A percentile compares a stretch with the other conserved stretches of the same genome.
These are phyloP conservation scores for Cladochytrium replicatum DNA, from an alignment of 192 early-diverging fungal genomes.

Conservation along the genomic window DNA sequence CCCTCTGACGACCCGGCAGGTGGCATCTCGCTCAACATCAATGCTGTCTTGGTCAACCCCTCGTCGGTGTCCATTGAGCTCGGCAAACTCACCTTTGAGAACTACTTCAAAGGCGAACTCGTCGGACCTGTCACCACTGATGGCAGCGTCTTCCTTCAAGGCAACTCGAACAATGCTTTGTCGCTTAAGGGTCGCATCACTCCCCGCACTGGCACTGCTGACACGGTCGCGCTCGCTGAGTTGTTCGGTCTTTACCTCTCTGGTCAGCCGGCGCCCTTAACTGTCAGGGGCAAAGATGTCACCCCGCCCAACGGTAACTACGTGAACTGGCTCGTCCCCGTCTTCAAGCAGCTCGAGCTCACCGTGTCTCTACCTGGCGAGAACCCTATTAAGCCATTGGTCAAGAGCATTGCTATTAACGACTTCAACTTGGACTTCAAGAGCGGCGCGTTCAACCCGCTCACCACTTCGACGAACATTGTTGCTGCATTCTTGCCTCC, in stretches of 20 bases:
- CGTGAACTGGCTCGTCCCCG: too few species aligned
- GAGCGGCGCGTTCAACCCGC: slow-evolving; percentile 1
- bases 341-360: too few species aligned
- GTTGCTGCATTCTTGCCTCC: slow-evolving; percentile 3
- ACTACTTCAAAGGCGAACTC: slow-evolving; percentile 27
- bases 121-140: slow-evolving; percentile 39
- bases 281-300: too few species aligned
- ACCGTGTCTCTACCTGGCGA: too few species aligned
- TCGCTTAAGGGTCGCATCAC: too few species aligned
- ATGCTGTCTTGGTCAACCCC: slow-evolving; percentile 42
- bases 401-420: too few species aligned
- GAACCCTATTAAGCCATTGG: too few species aligned
- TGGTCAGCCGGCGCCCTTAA: too few species aligned
- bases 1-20: slow-evolving; percentile 41
- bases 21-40: slow-evolving; percentile 45
- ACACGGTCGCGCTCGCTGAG: too few species aligned
- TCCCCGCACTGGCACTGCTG: too few species aligned
- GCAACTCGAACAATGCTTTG: slow-evolving; percentile 32
- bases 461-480: slow-evolving; percentile 1
- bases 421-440: slow-evolving; percentile 2
- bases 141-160: slow-evolving; percentile 24
- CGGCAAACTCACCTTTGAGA: slow-evolving; percentile 44
- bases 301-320: too few species aligned
- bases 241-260: too few species aligned
- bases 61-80: slow-evolving; percentile 44